Base-by-base conservation (phyloP, 2,329 filamentous ascomycete genomes). In the Botrytis sinoallii region DNA sequence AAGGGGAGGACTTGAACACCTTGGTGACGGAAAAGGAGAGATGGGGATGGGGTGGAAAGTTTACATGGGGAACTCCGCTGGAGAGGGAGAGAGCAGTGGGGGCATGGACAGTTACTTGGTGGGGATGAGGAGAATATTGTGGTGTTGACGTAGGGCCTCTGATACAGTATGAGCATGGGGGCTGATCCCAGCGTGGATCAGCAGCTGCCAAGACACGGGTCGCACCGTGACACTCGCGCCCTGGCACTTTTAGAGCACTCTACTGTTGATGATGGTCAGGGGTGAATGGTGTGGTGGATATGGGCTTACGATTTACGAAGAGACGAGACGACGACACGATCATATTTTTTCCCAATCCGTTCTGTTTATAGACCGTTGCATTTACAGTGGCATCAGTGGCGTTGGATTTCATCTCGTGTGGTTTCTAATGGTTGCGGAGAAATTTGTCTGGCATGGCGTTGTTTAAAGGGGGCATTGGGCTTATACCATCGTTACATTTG, bases 31-130 rank as follows among this genome's bases (percentile, higher is more conserved):
- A 64, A 20, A 64, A 9, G n/a, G 38, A 42, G 14, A n/a, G 61
- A 6, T 64, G 61, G 61, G 61, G 61, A 64, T 64, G 40, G 61
- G 61, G 38, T 22, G 61, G 61, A 20, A 64, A 64, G n/a, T 64
- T 64, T 4, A 64, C 61, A 3, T 64, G 61, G 61, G 61, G 61
- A 3, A 64, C 25, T 7, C 61, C 61, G 0, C 44, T 64, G 40
- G 61, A 64, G 61, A 29, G 16, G 14, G 61, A n/a, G 38, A 44
- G 61, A 64, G 38, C 61, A 64, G 8, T 64, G 61, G 61, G 61
- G 61, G 10, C 2, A 44, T 10, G 61, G 61, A 3, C 61, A 10
- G 16, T 3, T 64, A 3, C 38, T 64, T 10, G 61, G 40, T 64
- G 38, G 38, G 0, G 61, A 44, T 16, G 61, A 64, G 2, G 38